These are phyloP conservation scores for Gaertneriomyces sp. DNA, from an alignment of 192 early-diverging fungal species.

Conservation along the genomic window DNA sequence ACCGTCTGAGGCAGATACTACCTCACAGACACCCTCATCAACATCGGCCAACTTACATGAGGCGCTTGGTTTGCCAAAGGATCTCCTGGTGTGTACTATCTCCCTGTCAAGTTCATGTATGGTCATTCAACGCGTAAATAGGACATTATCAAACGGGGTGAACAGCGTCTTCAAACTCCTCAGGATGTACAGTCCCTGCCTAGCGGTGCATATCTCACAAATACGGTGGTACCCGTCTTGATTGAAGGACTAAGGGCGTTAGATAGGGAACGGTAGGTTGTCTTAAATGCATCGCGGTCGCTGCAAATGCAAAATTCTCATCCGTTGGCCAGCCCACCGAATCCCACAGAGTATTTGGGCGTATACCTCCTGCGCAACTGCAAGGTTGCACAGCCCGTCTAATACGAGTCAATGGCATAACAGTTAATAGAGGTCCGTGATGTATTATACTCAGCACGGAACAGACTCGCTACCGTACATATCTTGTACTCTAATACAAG, in stretches of 20 bases:
- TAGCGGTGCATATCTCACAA: conserved; percentile 46
- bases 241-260: conserved; percentile 51
- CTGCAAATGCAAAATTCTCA: background rate
- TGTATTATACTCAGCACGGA: background rate
- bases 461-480: background rate
- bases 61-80: conserved; percentile 24
- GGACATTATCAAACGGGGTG: conserved; percentile 13
- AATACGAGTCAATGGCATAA: no score
- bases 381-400: conserved; percentile 1
- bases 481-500: background rate
- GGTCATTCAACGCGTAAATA: background rate
- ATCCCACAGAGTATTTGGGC: conserved; percentile 46
- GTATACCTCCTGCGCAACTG: conserved; percentile 39
- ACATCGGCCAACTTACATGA: conserved; percentile 2
- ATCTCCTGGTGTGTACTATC: conserved; percentile 11
- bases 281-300: background rate
- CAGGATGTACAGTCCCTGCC: conserved; percentile 39
- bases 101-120: background rate
- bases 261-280: conserved; percentile 45
- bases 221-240: conserved; percentile 49
- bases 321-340: conserved; percentile 37
- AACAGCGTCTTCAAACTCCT: background rate
- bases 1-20: no score
- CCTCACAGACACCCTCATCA: background rate
- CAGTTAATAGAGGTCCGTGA: background rate